Percentiles rank a stretch among this genome's conserved stretches.
Conservation (phyloP, 2,329 filamentous ascomycete genomes). For the Fusarium circinatum region DNA sequence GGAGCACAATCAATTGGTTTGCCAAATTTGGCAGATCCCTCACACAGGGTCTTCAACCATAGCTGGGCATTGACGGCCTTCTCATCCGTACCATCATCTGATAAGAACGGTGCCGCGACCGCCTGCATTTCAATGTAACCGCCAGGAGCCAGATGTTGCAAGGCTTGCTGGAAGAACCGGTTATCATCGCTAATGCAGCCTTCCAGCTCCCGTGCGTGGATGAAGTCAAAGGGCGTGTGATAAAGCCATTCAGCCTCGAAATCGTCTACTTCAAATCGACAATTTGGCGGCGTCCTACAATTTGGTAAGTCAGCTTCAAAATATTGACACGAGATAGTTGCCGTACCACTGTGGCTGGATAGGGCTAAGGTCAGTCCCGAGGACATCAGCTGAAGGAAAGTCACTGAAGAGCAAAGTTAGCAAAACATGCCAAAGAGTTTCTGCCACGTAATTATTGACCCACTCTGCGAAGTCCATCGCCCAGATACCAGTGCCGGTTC, state of each 20-base stretch:
- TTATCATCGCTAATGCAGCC: not conserved
- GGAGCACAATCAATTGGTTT: not conserved
- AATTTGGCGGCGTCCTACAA: not conserved
- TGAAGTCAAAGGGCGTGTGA: not conserved
- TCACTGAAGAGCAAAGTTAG: not conserved
- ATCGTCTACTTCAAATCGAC: not conserved
- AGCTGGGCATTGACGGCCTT: not conserved
- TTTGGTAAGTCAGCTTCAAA: not conserved
- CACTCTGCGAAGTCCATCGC: not conserved
- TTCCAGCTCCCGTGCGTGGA: not conserved
- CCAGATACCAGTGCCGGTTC: not conserved
- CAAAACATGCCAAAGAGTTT: not conserved
- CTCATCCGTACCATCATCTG: not conserved
- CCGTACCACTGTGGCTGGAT: not conserved
- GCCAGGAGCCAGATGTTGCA: not conserved
- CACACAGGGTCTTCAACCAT: not conserved
- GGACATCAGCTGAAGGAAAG: not conserved
- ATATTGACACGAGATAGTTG: not conserved
- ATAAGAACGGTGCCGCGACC: fast-evolving
- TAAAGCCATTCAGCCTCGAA: not conserved
- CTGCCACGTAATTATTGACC: not conserved
- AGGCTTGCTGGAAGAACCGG: not conserved
- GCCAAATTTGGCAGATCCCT: not conserved
- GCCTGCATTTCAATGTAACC: not conserved
- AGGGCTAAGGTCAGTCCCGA: not conserved